Base-by-base conservation (phyloP, 1,139 yeast genomes). In the Geotrichum aggregatum region DNA sequence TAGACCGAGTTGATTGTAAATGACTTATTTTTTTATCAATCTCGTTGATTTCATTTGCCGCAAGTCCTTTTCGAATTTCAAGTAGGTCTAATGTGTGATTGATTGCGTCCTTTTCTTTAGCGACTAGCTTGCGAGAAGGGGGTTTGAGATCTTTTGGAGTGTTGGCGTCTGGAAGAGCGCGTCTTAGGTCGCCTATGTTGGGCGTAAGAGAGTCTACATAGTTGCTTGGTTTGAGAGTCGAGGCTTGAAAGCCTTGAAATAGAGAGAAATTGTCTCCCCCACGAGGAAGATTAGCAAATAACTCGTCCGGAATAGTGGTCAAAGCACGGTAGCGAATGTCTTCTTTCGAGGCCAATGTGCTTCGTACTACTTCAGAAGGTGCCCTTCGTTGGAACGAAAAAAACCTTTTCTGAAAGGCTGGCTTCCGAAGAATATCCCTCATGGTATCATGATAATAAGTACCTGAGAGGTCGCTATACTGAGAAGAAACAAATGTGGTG, bases 181-280 rank as follows among this genome's bases (percentile, higher is more conserved):
- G 40, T 43, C 50, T 54, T 33, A 52, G 16, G 18, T 44, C 49
- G n/a, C 34, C 38, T 14, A 47, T 13, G 5, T 28, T 46, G 8
- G 48, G 46, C 3, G 42, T 21, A 3, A 31, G 24, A 5, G 34
- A 13, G 13, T 33, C 39, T 21, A 33, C 14, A 14, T n/a, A 28
- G 13, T 31, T 6, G 6, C 43, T 47, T 1, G 51, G 26, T 13
- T 31, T 26, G 5, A 31, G n/a, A 10, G 54, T 52, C 0, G 78
- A 72, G 0, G 87, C 87, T 58, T 73, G 76, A 61, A 83, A 84
- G 0, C 88, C 89, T 63, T 84, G 87, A 59, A 78, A 82, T 18
- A 84, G 67, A 1, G 87, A 78, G 61, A 74, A 80, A 42, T 59
- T 54, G 35, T 63, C 58, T 28, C 61, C 61, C 21, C 63, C 59